Percentiles rank a stretch among this genome's conserved stretches.
Evolutionary conservation across 352 stramenopile genomes (phyloP).

Genomic region (Aphanomyces cochlioides): DNA sequence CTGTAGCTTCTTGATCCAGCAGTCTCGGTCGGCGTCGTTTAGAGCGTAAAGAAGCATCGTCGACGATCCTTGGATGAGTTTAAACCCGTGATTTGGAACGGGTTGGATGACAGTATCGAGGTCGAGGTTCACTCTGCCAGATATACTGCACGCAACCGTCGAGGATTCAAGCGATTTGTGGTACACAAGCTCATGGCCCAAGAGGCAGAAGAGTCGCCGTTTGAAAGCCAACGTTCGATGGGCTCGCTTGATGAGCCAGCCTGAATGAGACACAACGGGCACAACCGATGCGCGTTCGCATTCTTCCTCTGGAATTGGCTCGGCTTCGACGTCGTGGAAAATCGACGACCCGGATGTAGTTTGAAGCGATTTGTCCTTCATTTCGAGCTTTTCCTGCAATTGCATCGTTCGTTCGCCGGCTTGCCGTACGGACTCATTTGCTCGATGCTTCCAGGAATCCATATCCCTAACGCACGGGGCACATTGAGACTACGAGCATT

Average conservation of each 20-base stretch:
- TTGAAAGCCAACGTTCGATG: slow-evolving; percentile 81
- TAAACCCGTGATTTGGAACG: slow-evolving; percentile 72
- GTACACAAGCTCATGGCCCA: slow-evolving; percentile 83
- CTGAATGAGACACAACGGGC: slow-evolving; percentile 73
- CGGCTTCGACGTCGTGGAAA: slow-evolving; percentile 51
- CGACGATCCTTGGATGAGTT: slow-evolving; percentile 63
- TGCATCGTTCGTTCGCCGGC: slow-evolving; percentile 22
- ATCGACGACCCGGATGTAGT: not conserved
- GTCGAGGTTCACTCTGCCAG: slow-evolving; percentile 63
- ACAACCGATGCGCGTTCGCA: slow-evolving; percentile 51
- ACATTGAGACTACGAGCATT: not conserved
- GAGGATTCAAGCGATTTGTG: slow-evolving; percentile 70
- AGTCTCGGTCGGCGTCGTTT: slow-evolving; percentile 67
- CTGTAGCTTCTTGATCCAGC: slow-evolving; percentile 81
- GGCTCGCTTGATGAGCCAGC: slow-evolving; percentile 84
- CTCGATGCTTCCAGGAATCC: slow-evolving; percentile 74
- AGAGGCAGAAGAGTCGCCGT: slow-evolving; percentile 79
- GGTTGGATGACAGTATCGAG: slow-evolving; percentile 62
- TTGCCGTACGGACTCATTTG: slow-evolving; percentile 29
- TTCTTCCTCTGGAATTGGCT: slow-evolving; percentile 36
- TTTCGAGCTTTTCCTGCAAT: slow-evolving; percentile 20
- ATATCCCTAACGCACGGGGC: slow-evolving; percentile 50
- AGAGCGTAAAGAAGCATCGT: slow-evolving; percentile 77
- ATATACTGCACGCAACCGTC: slow-evolving; percentile 47
- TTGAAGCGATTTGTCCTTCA: slow-evolving; percentile 1